These are phyloP conservation scores for Tolypocladium ovalisporum DNA, from an alignment of 2,329 filamentous ascomycete genomes.

Conservation along the genomic window DNA sequence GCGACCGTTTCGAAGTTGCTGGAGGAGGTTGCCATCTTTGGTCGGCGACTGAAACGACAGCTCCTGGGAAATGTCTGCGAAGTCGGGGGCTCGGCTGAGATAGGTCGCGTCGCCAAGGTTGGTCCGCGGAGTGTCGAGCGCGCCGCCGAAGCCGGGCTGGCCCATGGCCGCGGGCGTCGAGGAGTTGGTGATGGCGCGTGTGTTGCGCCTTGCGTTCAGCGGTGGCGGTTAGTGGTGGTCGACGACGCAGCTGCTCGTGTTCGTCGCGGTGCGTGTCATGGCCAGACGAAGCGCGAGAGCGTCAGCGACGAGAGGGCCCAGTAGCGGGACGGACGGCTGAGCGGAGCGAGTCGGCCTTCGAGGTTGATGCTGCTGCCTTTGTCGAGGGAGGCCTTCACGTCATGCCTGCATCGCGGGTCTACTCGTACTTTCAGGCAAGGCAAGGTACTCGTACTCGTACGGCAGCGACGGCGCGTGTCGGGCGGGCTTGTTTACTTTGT, in stretches of 20 bases:
- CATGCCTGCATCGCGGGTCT: too few relatives aligned
- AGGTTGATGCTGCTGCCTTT: neutral
- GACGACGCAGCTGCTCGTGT: neutral
- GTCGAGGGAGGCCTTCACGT: neutral
- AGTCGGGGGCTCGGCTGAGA: conserved; percentile 56
- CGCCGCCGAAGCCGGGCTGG: conserved; percentile 48
- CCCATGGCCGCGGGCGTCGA: conserved; percentile 37
- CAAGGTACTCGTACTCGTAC: too few relatives aligned
- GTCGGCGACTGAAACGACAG: conserved; percentile 75
- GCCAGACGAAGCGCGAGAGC: neutral
- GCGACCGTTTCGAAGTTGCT: conserved; percentile 59
- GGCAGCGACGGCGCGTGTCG: neutral
- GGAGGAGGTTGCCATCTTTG: conserved; percentile 58
- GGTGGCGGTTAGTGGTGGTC: neutral
- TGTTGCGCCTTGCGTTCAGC: neutral
- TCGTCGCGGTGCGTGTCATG: neutral
- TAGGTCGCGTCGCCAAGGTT: conserved; percentile 77
- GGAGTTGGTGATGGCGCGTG: neutral
- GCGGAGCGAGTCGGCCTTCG: neutral
- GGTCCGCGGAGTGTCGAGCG: conserved; percentile 78
- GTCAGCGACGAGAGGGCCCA: neutral
- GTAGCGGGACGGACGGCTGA: neutral
- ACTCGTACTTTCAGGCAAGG: too few relatives aligned
- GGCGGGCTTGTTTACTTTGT: conserved; percentile 30
- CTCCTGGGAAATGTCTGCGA: conserved; percentile 73